phyloP scores from a whole-genome alignment of 2,329 filamentous ascomycete species.

The Microcyclosporella mali region DNA sequence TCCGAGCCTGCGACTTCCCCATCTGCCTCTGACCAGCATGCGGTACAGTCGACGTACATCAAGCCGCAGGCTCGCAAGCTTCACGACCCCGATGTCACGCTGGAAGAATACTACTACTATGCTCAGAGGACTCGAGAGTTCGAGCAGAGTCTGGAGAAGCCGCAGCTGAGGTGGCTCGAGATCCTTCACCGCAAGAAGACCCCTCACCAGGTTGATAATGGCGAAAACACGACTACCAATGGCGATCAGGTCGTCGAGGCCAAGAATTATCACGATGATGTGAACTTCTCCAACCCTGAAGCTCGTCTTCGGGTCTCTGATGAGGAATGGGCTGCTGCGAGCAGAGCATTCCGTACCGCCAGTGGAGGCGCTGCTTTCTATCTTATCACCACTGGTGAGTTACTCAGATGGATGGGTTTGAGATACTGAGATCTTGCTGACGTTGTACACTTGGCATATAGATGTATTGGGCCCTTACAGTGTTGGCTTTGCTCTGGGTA shows the following conservation, averaged over 20 bases:
- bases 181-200: slow-evolving; percentile 16
- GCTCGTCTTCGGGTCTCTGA: slow-evolving; percentile 22
- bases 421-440: not conserved
- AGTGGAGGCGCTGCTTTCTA: slow-evolving; percentile 37
- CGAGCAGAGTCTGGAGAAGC: slow-evolving; percentile 10
- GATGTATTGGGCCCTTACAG: slow-evolving; percentile 37
- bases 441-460: not conserved
- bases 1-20: not conserved
- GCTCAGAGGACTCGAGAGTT: slow-evolving; percentile 20
- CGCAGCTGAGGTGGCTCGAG: slow-evolving; percentile 16
- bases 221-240: too few relatives aligned
- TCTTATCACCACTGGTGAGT: slow-evolving; percentile 17
- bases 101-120: slow-evolving; percentile 27
- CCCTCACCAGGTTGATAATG: slow-evolving; percentile 3
- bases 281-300: slow-evolving; percentile 14
- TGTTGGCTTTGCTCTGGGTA: slow-evolving; percentile 24
- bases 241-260: not conserved
- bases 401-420: not conserved
- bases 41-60: slow-evolving; percentile 14
- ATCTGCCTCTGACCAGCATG: not conserved
- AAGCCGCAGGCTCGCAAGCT: slow-evolving; percentile 26
- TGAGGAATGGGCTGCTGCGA: slow-evolving; percentile 32
- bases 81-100: slow-evolving; percentile 21
- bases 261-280: slow-evolving; percentile 4
- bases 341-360: slow-evolving; percentile 32